These are phyloP conservation scores for Coffea humblotiana DNA, from an alignment of 305 asterid species.

Conservation along the genomic window DNA sequence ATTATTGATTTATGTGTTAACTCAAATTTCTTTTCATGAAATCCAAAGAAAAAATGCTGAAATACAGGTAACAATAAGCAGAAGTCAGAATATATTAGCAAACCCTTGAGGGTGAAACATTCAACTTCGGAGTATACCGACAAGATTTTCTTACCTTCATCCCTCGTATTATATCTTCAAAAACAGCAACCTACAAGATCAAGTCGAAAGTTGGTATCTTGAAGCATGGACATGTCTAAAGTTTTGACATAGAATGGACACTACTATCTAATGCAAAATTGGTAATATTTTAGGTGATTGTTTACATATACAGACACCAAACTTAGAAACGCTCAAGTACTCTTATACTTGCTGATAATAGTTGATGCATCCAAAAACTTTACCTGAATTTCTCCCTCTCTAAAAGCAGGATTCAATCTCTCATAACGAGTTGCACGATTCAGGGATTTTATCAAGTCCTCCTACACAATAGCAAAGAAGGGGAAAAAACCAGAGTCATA, in stretches of 20 bases:
- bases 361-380: not conserved
- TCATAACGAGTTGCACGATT: constrained; percentile 60
- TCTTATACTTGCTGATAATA: not conserved
- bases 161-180: constrained; percentile 76
- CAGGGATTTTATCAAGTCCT: constrained; percentile 78
- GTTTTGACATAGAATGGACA: not conserved
- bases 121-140: not conserved
- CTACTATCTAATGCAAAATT: not conserved
- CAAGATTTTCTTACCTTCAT: constrained; percentile 66
- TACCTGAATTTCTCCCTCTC: constrained; percentile 76
- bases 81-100: not conserved
- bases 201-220: not conserved
- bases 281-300: not conserved
- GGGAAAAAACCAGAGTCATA: not conserved
- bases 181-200: constrained; percentile 62
- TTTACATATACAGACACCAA: not conserved
- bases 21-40: not conserved
- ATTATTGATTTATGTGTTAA: constrained; percentile 1
- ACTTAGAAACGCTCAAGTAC: not conserved
- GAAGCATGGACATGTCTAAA: not conserved
- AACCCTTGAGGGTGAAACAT: not conserved
- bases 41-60: not conserved
- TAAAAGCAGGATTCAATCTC: constrained; percentile 57
- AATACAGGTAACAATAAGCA: not conserved
- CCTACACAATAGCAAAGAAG: constrained; percentile 41